Base-by-base conservation (phyloP, 2,329 filamentous ascomycete genomes). In the Trichoderma pleuroti region DNA sequence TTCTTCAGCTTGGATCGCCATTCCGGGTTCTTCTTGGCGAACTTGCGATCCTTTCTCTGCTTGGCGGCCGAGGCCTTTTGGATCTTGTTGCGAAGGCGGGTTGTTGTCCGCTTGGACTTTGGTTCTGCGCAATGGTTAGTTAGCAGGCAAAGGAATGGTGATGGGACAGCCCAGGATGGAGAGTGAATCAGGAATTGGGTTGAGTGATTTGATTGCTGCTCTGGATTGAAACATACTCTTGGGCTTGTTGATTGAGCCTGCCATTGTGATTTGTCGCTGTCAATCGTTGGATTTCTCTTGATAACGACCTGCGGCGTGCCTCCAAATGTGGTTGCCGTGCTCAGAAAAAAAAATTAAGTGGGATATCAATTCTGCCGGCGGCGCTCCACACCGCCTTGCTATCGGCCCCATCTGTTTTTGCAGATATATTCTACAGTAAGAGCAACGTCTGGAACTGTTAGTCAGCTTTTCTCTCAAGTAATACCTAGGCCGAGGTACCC, bases 1-100 rank as follows among this genome's bases (percentile, higher is more conserved):
- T 98, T 99, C 88, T 98, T 98, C 75, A 97, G 81, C 81, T 94
- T 93, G 72, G 93, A 94, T 76, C 92, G 90, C 94, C 96, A 98
- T 93, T 97, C 90, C 39, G 96, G 95, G 81, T 98, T 97, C 89
- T 97, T 94, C 85, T 97, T 98, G 70, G 92, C 93, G 70, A 90
- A 86, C 86, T 97, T 98, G 79, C 90, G 91, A 73, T 90, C 85
- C 83, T 99, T 99, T 80, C 91, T 90, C 83, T 97, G 93, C 86
- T 99, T 99, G 73, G 93, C 91, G 54, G 89, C 89, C 67, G 94
- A 93, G 26, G 92, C 91, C 84, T 99, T 99, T 80, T 97, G 89
- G 82, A 99, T 98, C 84, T 97, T 98, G 85, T 98, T 91, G 75
- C 95, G 91, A 78, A 99, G 87, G 72, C 96, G 93, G 78, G 95